These are phyloP conservation scores for Dothiorella sarmentorum DNA, from an alignment of 2,329 filamentous ascomycete genomes.

Conservation along the genomic window DNA sequence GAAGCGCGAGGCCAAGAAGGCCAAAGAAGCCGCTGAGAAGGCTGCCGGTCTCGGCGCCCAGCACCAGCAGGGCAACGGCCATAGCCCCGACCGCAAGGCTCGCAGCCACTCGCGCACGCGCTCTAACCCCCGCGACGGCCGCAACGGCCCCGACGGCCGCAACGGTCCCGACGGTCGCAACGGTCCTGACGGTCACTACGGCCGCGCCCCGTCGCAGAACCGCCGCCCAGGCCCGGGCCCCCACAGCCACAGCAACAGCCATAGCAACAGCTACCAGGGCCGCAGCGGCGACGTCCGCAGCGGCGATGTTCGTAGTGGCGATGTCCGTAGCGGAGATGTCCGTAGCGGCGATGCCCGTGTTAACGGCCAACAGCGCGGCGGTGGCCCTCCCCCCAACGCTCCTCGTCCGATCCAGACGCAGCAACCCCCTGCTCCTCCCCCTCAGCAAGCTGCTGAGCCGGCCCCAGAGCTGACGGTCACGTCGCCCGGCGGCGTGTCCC, in stretches of 20 bases:
- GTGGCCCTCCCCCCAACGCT: conserved; percentile 23
- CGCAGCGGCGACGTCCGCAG: conserved; percentile 1
- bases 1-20: conserved; percentile 92
- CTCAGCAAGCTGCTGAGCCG: too few species aligned
- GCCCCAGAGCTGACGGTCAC: conserved; percentile 52
- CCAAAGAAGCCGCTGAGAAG: conserved; percentile 68
- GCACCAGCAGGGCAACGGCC: conserved; percentile 27
- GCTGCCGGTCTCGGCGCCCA: conserved; percentile 34
- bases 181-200: conserved; percentile 8
- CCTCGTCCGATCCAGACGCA: conserved; percentile 32
- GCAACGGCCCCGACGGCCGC: conserved; percentile 19
- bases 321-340: too few species aligned
- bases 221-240: too few species aligned
- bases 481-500: conserved; percentile 56
- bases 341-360: too few species aligned
- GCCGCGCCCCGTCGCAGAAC: conserved; percentile 7
- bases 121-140: too few species aligned
- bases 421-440: too few species aligned
- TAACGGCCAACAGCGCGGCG: conserved; percentile 3
- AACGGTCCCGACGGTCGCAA: conserved; percentile 27
- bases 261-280: background rate
- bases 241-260: background rate
- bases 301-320: background rate
- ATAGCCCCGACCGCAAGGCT: conserved; percentile 65
- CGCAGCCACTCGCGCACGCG: conserved; percentile 54